Base-by-base conservation (phyloP, 371 early-diverging fungal genomes). In the Rhizopus microsporus region DNA sequence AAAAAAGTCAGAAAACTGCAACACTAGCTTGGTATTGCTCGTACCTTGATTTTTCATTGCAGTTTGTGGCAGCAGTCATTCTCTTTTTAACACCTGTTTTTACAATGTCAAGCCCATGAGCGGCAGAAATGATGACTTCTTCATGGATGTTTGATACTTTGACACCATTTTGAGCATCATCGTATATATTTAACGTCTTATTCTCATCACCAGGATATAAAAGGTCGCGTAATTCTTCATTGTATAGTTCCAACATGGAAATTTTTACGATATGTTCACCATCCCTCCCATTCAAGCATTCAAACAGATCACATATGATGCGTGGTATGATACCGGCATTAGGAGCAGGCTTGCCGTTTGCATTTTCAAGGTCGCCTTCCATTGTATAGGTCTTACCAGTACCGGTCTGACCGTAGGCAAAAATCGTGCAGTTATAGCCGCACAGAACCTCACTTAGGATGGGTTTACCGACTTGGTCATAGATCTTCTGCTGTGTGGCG, bases 161-260 rank as follows among this genome's bases (percentile, higher is more conserved):
- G 0, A 94, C 84, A 15, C 88, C 89, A 33, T 83, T 86, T n/a
- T 77, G 77, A 16, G 69, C 75, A 13, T 82, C 74, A 38, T 92
- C 91, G 60, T 73, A 92, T 32, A 91, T 86, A 38, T 83, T 83
- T 6, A 77, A 53, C 0, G 63, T 64, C 1, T 73, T 61, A 3
- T 51, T 62, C 12, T 78, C 71, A 46, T 83, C 80, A 29, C 71
- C 65, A 6, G 67, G 63, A 2, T 74, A 72, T 17, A 99, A 71
- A 23, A 99, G 77, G 74, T 99, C 99, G 31, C 88, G 84, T 50
- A 99, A 80, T 39, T 98, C 95, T 69, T 99, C 99, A 65, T 99
- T 99, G 80, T 99, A 99, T 29, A 99, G 84, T 74, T 99, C 99
- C 34, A 98, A 78, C 57, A 92, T 90, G 37, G 95, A 95, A 7